phyloP scores from a whole-genome alignment of 495 filamentous ascomycete species.

The Hyphodiscus hymeniophilus region DNA sequence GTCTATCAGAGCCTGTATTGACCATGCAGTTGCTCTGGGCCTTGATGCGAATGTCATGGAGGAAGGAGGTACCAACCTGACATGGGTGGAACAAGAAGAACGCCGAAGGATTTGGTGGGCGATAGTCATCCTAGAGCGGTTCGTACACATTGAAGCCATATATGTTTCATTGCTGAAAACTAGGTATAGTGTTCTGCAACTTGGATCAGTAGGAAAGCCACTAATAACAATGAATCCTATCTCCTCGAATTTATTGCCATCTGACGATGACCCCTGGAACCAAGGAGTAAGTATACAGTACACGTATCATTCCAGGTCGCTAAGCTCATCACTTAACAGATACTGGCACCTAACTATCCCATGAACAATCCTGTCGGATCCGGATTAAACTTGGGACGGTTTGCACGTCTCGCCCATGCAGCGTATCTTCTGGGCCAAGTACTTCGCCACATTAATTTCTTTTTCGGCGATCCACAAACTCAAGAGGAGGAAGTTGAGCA shows the following conservation, averaged over 20 bases:
- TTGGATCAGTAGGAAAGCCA: not conserved
- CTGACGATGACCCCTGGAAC: constrained; percentile 35
- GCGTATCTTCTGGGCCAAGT: constrained; percentile 8
- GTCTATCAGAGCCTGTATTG: constrained; percentile 29
- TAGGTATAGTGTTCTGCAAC: not conserved
- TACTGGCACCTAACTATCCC: constrained; percentile 1
- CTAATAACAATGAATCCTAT: constrained; percentile 27
- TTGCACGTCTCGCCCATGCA: not conserved
- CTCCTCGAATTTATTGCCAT: constrained; percentile 31
- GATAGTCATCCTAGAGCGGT: constrained; percentile 39
- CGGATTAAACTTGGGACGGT: constrained; percentile 1
- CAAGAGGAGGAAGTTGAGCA: constrained; percentile 1
- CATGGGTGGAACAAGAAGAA: constrained; percentile 43
- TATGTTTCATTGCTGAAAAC: not conserved
- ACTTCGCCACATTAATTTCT: not conserved
- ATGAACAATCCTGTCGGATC: constrained; percentile 1
- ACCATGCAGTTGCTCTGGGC: constrained; percentile 25
- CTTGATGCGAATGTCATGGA: constrained; percentile 1
- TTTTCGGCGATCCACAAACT: not conserved
- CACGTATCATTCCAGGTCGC: not conserved
- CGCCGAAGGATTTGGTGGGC: constrained; percentile 40
- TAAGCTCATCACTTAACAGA: not conserved
- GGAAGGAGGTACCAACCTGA: constrained; percentile 6
- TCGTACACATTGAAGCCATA: constrained; percentile 13
- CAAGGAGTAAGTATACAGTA: not conserved